phyloP scores from a whole-genome alignment of 768 basidiomycete genomes.

The Auriculariales sp. region DNA sequence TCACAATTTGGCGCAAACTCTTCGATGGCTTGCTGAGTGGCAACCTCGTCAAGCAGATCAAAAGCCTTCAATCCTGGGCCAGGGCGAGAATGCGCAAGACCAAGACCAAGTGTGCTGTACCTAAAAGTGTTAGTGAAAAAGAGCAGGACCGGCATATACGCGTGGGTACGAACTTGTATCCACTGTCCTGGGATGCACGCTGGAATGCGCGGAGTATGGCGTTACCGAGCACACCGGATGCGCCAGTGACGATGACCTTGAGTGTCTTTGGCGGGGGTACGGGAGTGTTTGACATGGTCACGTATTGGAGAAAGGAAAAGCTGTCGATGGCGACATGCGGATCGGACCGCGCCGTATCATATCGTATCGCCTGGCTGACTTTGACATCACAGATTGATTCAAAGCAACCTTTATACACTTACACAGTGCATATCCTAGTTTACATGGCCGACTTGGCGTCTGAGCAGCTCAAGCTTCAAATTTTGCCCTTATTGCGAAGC shows the following conservation, averaged over 20 bases:
- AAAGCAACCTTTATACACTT: too few relatives aligned
- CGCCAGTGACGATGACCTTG: constrained; percentile 35
- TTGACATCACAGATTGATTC: too few relatives aligned
- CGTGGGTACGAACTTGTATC: background rate
- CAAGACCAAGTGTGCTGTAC: constrained; percentile 26
- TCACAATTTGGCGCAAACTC: constrained; percentile 56
- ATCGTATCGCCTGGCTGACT: too few relatives aligned
- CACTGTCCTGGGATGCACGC: constrained; percentile 6
- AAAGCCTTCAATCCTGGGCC: constrained; percentile 38
- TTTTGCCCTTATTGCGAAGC: constrained; percentile 28
- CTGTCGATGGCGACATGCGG: too few relatives aligned
- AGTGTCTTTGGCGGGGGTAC: too few relatives aligned
- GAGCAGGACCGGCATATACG: background rate
- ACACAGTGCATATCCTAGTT: too few relatives aligned
- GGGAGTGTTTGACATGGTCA: too few relatives aligned
- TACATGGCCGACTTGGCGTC: too few relatives aligned
- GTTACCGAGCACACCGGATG: constrained; percentile 81
- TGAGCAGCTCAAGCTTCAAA: constrained; percentile 1
- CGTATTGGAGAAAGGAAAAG: too few relatives aligned
- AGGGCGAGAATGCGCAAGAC: constrained; percentile 59
- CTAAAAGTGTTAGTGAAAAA: too few relatives aligned
- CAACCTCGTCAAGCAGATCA: constrained; percentile 47
- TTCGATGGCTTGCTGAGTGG: constrained; percentile 39
- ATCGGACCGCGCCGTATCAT: too few relatives aligned
- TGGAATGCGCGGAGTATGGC: constrained; percentile 61